Base-by-base conservation (phyloP, 2,329 filamentous ascomycete species). In the Aspergillus udagawae region DNA sequence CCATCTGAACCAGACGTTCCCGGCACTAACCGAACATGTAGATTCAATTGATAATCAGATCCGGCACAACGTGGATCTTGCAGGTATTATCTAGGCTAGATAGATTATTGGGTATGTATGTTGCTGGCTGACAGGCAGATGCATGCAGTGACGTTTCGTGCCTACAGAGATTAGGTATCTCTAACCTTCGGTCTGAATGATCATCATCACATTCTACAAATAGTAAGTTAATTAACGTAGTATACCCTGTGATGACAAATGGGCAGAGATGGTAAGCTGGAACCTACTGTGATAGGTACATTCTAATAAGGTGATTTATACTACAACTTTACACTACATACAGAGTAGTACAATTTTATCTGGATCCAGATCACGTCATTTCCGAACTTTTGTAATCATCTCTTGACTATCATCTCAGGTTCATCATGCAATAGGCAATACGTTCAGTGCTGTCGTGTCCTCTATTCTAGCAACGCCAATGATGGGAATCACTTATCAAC, bases 11-110 rank as follows among this genome's bases (percentile, higher is more conserved):
- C 51, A 53, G 25, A 38, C 47, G 38, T 55, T 7, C 38, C 54
- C 54, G 54, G 42, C 28, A 49, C 20, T 56, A 56, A 49, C 54
- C 54, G 54, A 56, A 44, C 14, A 35, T 23, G 17, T 28, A 28
- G 49, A 35, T 38, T 23, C 35, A 17, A 47, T 47, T 47, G 44
- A 25, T 38, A 51, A 41, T 23, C 29, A 51, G 49, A 51, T 49
- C 47, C 47, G 28, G 23, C 6, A 17, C 32, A 38, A 17, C 32
- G 14, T 38, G 32, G 32, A 38, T 38, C 14, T 38, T 17, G 32
- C 32, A 38, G 32, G 17, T 17, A 38, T 17, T 4, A 17, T 3
- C 1, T 6, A 17, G 12, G 14, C 14, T 35, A 6, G 32, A 38
- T 17, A 14, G 12, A 32, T 32, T 32, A 29, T 32, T 32, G 12